These are phyloP conservation scores for Aegilops umbellulata DNA, from an alignment of 176 grass and related monocot species.

Conservation along the genomic window DNA sequence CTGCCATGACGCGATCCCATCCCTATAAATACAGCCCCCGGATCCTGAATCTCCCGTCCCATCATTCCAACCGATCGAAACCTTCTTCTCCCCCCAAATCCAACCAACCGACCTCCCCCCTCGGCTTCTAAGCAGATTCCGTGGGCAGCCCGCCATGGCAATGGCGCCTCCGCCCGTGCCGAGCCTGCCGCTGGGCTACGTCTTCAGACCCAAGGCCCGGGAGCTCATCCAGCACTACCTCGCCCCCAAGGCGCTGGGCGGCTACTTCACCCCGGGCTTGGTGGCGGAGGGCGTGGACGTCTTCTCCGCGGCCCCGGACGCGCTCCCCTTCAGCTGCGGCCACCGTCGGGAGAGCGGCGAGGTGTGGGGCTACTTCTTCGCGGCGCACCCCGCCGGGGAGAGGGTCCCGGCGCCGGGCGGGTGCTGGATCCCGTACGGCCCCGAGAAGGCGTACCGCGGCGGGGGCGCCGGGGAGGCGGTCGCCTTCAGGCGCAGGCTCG, in stretches of 20 bases:
- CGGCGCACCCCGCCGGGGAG: neutral
- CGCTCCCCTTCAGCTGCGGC: neutral
- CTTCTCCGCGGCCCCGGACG: neutral
- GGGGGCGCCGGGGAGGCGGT: neutral
- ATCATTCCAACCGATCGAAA: neutral
- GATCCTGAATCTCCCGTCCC: neutral
- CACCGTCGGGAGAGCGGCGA: neutral
- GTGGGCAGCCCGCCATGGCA: neutral
- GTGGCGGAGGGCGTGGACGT: constrained; percentile 7
- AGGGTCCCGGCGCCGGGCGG: neutral
- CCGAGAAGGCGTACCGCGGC: neutral
- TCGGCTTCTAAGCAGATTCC: neutral
- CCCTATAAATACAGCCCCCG: neutral
- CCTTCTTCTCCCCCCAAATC: neutral
- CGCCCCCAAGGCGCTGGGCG: neutral
- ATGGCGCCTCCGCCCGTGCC: neutral
- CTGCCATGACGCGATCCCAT: no score
- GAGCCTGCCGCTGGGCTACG: neutral
- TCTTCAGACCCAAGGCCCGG: neutral
- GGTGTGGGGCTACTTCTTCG: constrained; percentile 16
- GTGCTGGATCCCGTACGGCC: neutral
- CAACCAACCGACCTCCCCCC: neutral
- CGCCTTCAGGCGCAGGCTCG: constrained; percentile 5
- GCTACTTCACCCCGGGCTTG: neutral
- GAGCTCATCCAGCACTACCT: constrained; percentile 12